These are phyloP conservation scores for Epichloe elymi DNA, from an alignment of 2,329 filamentous ascomycete genomes.

Conservation along the genomic window DNA sequence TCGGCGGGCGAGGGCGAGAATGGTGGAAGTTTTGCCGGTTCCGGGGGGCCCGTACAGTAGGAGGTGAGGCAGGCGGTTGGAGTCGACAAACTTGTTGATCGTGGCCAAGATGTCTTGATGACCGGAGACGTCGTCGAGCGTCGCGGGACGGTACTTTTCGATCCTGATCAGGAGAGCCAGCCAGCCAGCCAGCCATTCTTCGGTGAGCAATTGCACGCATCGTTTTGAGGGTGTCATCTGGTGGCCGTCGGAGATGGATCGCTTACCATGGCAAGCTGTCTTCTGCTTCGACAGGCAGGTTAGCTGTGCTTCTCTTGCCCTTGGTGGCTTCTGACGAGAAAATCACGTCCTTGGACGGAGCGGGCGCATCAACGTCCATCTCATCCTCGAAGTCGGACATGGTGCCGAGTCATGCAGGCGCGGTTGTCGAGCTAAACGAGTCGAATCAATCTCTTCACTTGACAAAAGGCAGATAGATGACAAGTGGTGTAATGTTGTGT, in stretches of 20 bases:
- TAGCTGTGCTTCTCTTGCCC: constrained; percentile 84
- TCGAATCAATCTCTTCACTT: too few species aligned
- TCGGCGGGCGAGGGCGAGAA: constrained; percentile 78
- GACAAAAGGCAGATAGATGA: too few species aligned
- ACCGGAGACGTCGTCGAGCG: constrained; percentile 83
- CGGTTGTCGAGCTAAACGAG: too few species aligned
- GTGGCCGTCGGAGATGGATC: too few species aligned
- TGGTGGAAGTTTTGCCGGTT: constrained; percentile 94
- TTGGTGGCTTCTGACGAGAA: constrained; percentile 73
- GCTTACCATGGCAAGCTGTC: constrained; percentile 82
- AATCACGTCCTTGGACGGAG: constrained; percentile 32
- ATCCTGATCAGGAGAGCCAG: constrained; percentile 44
- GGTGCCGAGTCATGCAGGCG: neutral
- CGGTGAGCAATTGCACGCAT: neutral
- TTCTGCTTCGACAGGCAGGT: constrained; percentile 85
- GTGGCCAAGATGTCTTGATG: constrained; percentile 96
- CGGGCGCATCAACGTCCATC: constrained; percentile 45
- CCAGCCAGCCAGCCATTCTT: neutral
- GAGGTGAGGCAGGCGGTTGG: constrained; percentile 87
- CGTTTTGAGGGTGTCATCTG: too few species aligned
- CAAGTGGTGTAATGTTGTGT: too few species aligned
- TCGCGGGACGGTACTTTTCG: constrained; percentile 88
- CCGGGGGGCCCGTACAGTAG: constrained; percentile 94
- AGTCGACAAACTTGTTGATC: constrained; percentile 94
- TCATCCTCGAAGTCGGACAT: constrained; percentile 51